phyloP scores from a whole-genome alignment of 305 asterid species.

The Solanum aculeatissimum region DNA sequence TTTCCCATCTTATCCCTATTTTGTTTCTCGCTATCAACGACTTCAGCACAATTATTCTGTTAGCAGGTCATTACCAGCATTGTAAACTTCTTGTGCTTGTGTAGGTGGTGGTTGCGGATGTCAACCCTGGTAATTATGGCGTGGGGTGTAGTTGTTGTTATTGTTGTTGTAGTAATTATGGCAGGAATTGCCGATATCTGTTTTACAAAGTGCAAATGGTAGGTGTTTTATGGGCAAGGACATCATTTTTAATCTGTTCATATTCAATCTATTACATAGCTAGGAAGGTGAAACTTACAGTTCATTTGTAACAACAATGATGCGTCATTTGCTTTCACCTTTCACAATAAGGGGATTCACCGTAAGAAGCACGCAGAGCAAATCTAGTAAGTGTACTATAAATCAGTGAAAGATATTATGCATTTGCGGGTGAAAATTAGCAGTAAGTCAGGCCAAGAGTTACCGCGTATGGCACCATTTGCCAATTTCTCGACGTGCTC shows the following conservation, averaged over 20 bases:
- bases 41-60: slow-evolving; percentile 11
- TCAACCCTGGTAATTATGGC: slow-evolving; percentile 18
- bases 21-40: too few relatives aligned
- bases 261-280: background rate
- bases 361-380: background rate
- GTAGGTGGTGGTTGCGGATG: slow-evolving; percentile 40
- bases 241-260: background rate
- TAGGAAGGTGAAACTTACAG: background rate
- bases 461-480: background rate
- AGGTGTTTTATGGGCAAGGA: too few relatives aligned
- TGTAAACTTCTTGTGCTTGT: slow-evolving; percentile 42
- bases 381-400: background rate
- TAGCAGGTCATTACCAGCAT: slow-evolving; percentile 28
- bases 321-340: background rate
- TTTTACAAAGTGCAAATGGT: too few relatives aligned
- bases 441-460: too few relatives aligned
- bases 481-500: background rate
- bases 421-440: too few relatives aligned
- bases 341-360: background rate
- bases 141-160: background rate
- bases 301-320: too few relatives aligned
- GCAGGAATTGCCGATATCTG: too few relatives aligned
- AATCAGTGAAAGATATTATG: background rate
- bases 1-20: too few relatives aligned
- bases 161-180: slow-evolving; percentile 35